Base-by-base conservation (phyloP, 148 eudicot species). In the Tetragonia tetragonoides region DNA sequence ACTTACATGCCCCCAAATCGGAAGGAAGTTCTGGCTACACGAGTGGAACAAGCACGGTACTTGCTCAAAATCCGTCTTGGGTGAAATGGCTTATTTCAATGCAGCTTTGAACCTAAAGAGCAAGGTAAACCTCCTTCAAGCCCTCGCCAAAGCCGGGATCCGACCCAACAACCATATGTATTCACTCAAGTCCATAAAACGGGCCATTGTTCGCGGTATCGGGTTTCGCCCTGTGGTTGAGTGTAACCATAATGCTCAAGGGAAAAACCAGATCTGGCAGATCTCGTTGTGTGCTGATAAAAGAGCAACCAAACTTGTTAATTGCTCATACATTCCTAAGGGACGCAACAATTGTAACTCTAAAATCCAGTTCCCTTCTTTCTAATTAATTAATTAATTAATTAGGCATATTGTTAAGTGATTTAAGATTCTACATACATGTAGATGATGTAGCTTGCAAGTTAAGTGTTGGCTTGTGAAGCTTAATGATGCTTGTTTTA, bases 281-380 rank as follows among this genome's bases (percentile, higher is more conserved):
- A 80, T 86, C 23, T 49, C 81, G 7, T 73, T 81, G 62, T 86
- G 86, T 79, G 88, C 81, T 6, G 85, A 86, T 66, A 76, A 40
- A n/a, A 76, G 68, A 5, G 88, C 85, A 18, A 75, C 70, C 3
- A 28, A 46, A 2, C 72, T 86, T 21, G 67, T 81, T 46, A 61
- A 86, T 0, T 86, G 88, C 51, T 76, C 86, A 1, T 81, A 75
- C 14, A 16, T 77, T 65, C 86, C 83, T 0, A 68, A 61, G 69
- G 84, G 81, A 7, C 83, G 75, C 14, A 82, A 80, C 38, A 67
- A 49, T 8, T 86, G 88, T 70, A 72, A 37, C 7, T 66, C 84
- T 40, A 76, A 38, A 7, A 38, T 86, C 59, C 66, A 72, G 49
- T 88, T 90, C 68, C 90, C 91, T 54, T 67, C 84, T 4, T 82